Base-by-base conservation (phyloP, 306 rosid species). In the Cucurbita maxima region DNA sequence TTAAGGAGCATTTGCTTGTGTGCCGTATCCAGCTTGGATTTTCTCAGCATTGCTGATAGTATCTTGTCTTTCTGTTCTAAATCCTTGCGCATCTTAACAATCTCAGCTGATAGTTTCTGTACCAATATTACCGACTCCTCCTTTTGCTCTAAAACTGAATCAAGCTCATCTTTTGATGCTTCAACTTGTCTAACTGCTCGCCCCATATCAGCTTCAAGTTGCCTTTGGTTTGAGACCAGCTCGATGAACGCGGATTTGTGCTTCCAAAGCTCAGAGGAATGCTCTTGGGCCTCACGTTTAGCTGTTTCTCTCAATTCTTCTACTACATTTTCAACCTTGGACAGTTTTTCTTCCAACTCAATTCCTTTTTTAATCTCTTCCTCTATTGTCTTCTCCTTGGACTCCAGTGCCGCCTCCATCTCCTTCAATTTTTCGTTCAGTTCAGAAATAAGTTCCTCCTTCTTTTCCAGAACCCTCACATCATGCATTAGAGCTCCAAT, bases 51-150 rank as follows among this genome's bases (percentile, higher is more conserved):
- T 45, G 97, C 97, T 22, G 98, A 94, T 79, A 94, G 79, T 78
- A 87, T 94, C 77, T 94, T 94, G 63, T 94, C 98, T 68, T 94
- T 94, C 80, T 94, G 96, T 62, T 94, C 97, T 81, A 86, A 87
- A 85, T 94, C 97, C 78, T 90, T 86, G 50, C 86, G 96, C 84
- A 84, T 67, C 51, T 86, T 94, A 5, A 84, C 79, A 54, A 89
- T 81, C 81, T 94, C 97, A 47, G 84, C 38, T 3, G 96, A 83
- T 18, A 90, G 76, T 44, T 94, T 90, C 71, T 89, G 92, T 10
- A 80, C 94, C 86, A 90, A 68, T 83, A 87, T 44, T 74, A 82
- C 95, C 8, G 98, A 86, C 71, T 88, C 97, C 79, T 94, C 96
- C 77, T 93, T 88, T 77, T 87, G 87, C 84, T 84, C 87, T 78